These are phyloP conservation scores for Asterochloris sp. DNA, from an alignment of 139 green algal species.

Conservation along the genomic window DNA sequence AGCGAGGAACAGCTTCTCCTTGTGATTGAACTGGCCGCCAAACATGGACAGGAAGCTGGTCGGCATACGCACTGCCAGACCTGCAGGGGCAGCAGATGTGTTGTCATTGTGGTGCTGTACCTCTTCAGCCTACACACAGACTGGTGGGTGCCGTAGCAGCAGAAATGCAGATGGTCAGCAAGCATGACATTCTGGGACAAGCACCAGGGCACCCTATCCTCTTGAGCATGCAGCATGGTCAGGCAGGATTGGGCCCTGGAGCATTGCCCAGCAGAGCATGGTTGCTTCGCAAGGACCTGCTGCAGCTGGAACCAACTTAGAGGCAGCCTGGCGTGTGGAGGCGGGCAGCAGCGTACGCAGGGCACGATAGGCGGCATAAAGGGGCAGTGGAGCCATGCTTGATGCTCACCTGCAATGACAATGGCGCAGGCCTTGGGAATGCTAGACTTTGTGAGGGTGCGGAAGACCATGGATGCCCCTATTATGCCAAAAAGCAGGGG, in stretches of 20 bases:
- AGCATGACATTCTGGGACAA: background rate
- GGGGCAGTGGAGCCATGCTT: no score
- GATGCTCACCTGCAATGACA: constrained; percentile 38
- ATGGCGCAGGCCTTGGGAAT: constrained; percentile 60
- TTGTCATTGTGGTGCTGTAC: no score
- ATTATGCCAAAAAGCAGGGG: constrained; percentile 85
- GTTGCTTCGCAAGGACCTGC: no score
- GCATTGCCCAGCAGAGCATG: background rate
- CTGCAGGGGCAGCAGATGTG: constrained; percentile 19
- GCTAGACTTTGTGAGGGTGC: constrained; percentile 26
- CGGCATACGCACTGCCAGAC: constrained; percentile 50
- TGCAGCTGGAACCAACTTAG: no score
- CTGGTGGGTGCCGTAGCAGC: background rate
- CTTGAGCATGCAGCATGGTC: no score
- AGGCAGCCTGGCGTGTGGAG: no score
- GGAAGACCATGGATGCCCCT: constrained; percentile 62
- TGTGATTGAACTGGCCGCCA: constrained; percentile 41
- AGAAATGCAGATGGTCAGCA: background rate
- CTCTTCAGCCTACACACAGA: background rate
- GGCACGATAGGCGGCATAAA: no score
- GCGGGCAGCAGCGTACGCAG: no score
- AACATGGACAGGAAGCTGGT: constrained; percentile 49
- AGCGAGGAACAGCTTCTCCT: constrained; percentile 71
- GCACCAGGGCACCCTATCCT: no score
- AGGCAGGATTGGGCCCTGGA: no score